A percentile compares a stretch with the other conserved stretches of the same genome.
phyloP scores from a whole-genome alignment of 73 alveolate genomes.

The Uronychia binucleata region DNA sequence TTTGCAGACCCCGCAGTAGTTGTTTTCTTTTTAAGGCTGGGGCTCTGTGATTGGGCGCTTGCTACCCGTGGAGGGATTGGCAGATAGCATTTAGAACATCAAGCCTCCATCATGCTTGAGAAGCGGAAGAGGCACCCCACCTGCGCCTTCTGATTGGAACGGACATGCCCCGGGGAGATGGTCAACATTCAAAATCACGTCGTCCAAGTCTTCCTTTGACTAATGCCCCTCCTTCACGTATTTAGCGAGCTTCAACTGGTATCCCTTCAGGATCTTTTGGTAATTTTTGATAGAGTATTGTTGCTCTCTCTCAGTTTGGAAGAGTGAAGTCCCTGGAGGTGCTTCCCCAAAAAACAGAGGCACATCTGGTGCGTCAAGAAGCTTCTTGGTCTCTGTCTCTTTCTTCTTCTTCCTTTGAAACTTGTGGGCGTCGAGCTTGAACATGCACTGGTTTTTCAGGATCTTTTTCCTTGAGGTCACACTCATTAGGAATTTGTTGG shows the following conservation, averaged over 20 bases:
- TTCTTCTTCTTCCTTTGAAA: background rate
- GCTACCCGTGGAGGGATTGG: background rate
- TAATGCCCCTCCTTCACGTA: background rate
- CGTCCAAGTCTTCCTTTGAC: background rate
- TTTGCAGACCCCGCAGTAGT: background rate
- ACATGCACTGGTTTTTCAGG: background rate
- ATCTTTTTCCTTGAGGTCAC: background rate
- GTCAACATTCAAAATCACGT: too few species aligned
- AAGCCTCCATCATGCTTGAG: too few species aligned
- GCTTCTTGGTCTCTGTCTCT: background rate
- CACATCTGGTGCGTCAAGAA: background rate
- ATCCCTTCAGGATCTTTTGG: background rate
- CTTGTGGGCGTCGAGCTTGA: background rate
- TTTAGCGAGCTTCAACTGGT: background rate
- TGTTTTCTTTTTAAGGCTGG: background rate
- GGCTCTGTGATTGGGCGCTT: background rate
- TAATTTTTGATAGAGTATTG: background rate
- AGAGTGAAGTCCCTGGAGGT: background rate
- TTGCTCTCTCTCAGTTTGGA: background rate
- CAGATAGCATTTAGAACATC: too few species aligned
- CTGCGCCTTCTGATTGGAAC: too few species aligned
- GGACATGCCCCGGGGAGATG: too few species aligned
- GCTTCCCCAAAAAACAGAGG: background rate
- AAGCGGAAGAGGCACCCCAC: too few species aligned
- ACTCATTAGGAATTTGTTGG: background rate